These are phyloP conservation scores for Albizia julibrissin DNA, from an alignment of 306 rosid species.

Conservation along the genomic window DNA sequence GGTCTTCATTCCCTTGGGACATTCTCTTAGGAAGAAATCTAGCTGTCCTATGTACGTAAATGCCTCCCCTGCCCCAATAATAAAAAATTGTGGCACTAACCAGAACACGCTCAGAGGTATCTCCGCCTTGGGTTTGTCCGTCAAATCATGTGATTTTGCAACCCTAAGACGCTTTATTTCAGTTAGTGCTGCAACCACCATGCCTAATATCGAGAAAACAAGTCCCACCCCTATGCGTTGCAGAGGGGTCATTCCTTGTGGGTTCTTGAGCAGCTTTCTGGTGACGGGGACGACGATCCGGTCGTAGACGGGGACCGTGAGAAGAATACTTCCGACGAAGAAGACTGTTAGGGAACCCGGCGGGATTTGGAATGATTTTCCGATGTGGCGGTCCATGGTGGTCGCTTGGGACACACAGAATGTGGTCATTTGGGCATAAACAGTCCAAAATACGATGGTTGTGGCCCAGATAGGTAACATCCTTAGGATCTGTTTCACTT, in stretches of 20 bases:
- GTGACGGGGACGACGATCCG: constrained; percentile 50
- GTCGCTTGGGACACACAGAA: constrained; percentile 87
- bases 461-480: constrained; percentile 95
- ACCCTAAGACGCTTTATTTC: constrained; percentile 53
- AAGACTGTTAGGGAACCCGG: constrained; percentile 75
- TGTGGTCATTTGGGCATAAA: constrained; percentile 87
- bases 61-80: constrained; percentile 88
- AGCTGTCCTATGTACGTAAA: constrained; percentile 81
- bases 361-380: constrained; percentile 69
- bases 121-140: constrained; percentile 27
- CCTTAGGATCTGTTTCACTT: constrained; percentile 64
- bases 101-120: constrained; percentile 71
- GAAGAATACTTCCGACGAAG: constrained; percentile 71
- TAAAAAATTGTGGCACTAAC: constrained; percentile 74
- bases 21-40: constrained; percentile 77
- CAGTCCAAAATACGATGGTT: constrained; percentile 76
- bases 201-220: constrained; percentile 50
- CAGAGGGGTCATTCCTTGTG: constrained; percentile 61
- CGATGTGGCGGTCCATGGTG: constrained; percentile 78
- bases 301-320: constrained; percentile 77
- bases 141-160: constrained; percentile 44
- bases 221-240: constrained; percentile 77
- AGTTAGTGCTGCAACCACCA: constrained; percentile 59
- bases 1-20: constrained; percentile 91
- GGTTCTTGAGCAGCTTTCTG: constrained; percentile 48